Base-by-base conservation (phyloP, 805 yeast genomes). In the Saturnispora saitoi region DNA sequence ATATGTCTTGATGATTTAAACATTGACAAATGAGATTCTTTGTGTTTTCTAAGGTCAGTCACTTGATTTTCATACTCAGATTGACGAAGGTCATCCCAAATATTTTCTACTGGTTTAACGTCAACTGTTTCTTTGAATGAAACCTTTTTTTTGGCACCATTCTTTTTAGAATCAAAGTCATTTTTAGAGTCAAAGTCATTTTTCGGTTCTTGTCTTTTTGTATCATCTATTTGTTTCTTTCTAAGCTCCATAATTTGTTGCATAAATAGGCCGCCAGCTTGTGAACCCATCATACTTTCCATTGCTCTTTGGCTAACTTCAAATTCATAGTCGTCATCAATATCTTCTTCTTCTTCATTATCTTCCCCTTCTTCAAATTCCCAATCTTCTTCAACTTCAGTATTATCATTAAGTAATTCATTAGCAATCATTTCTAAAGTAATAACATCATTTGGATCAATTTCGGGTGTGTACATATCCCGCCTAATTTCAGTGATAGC, bases 51-150 rank as follows among this genome's bases (percentile, higher is more conserved):
- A n/a, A 41, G 51, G 47, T 39, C 50, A 19, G 34, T 28, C 2
- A 43, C 4, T 20, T 42, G 45, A 31, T 53, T 53, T 40, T 58
- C 61, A 20, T 41, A 41, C 38, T 58, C 60, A 0, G 63, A 51
- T 62, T 71, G 53, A 43, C 60, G 50, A 51, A 77, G 56, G 32
- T 70, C 70, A 29, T 70, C 71, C 58, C 81, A 77, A 3, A 79
- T 68, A 53, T 78, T 76, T 43, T 77, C 83, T 43, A 83, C 70
- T 49, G 78, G 80, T 52, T 80, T 81, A 10, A 83, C 73, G 41
- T 80, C 76, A 30, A 80, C 67, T 2, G 65, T 65, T 1, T 70
- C 69, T 0, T 80, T 70, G 64, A 82, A 83, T 15, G 72, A 62
- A 9, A 83, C 87, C 2, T 75, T 63, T 55, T 78, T 79, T 52